phyloP scores from a whole-genome alignment of 2,329 filamentous ascomycete species.

The Cladosporium oxysporum region DNA sequence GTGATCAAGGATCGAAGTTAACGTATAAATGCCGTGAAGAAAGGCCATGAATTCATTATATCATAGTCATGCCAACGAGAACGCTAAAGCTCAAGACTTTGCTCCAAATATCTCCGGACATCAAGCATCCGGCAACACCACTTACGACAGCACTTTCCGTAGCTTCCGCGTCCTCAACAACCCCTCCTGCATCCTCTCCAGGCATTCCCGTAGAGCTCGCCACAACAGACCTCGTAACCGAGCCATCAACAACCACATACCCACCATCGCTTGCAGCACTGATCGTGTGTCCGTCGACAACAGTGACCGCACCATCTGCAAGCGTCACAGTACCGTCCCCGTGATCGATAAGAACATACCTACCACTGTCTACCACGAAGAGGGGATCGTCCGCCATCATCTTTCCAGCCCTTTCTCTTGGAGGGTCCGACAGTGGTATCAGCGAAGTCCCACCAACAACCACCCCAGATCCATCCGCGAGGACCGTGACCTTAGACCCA shows the following conservation, averaged over 20 bases:
- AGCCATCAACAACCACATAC: background rate
- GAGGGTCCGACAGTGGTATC: background rate
- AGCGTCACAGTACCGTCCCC: background rate
- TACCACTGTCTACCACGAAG: background rate
- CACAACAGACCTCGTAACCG: background rate
- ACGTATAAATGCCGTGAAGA: background rate
- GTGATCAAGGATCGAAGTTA: background rate
- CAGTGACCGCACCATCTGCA: background rate
- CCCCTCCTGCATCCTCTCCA: background rate
- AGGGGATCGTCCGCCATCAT: background rate
- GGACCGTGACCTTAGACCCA: background rate
- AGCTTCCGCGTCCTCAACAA: background rate
- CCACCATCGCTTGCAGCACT: background rate
- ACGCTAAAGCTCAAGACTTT: background rate
- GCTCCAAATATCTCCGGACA: background rate
- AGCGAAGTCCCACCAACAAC: background rate
- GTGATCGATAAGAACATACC: background rate
- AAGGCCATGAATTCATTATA: background rate
- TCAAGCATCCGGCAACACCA: background rate
- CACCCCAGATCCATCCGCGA: background rate
- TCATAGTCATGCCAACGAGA: background rate
- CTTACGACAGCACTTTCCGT: background rate
- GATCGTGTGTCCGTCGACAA: background rate
- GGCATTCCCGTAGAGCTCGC: background rate
- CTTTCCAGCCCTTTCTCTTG: background rate